These are phyloP conservation scores for Fusarium dimerum DNA, from an alignment of 2,329 filamentous ascomycete species.

Conservation along the genomic window DNA sequence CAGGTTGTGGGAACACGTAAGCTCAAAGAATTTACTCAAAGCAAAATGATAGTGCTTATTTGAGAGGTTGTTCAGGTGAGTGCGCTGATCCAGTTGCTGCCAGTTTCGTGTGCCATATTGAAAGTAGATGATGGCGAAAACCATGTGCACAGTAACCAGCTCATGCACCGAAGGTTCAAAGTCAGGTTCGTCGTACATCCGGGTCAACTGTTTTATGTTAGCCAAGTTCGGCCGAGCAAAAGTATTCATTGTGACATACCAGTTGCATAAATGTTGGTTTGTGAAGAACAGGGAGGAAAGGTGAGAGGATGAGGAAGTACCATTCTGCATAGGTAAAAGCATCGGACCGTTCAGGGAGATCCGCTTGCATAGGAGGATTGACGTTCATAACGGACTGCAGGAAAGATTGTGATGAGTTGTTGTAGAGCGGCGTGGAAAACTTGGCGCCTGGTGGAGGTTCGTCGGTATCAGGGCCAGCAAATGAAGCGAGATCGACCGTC, in stretches of 20 bases:
- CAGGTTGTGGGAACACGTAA: constrained; percentile 62
- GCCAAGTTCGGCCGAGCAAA: neutral
- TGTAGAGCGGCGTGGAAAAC: constrained; percentile 53
- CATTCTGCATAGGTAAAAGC: constrained; percentile 70
- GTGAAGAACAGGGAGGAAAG: constrained; percentile 76
- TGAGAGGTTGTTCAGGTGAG: constrained; percentile 62
- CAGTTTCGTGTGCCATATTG: constrained; percentile 74
- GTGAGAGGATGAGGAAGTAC: constrained; percentile 73
- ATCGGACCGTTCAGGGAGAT: constrained; percentile 64
- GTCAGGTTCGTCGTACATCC: constrained; percentile 69
- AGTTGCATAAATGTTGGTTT: constrained; percentile 70
- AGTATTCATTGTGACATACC: constrained; percentile 44
- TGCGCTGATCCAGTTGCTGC: constrained; percentile 54
- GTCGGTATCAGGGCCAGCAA: constrained; percentile 66
- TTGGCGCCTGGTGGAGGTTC: constrained; percentile 47
- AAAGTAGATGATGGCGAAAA: constrained; percentile 76
- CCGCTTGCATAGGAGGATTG: constrained; percentile 56
- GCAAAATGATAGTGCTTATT: constrained; percentile 80
- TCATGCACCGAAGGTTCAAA: constrained; percentile 66
- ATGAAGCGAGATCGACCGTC: constrained; percentile 76
- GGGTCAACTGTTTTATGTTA: constrained; percentile 48
- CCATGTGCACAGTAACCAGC: constrained; percentile 72
- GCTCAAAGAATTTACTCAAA: constrained; percentile 66
- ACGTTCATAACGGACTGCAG: constrained; percentile 64
- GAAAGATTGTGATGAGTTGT: constrained; percentile 73